Base-by-base conservation (phyloP, 2,329 filamentous ascomycete genomes). In the Colletotrichum orbiculare region DNA sequence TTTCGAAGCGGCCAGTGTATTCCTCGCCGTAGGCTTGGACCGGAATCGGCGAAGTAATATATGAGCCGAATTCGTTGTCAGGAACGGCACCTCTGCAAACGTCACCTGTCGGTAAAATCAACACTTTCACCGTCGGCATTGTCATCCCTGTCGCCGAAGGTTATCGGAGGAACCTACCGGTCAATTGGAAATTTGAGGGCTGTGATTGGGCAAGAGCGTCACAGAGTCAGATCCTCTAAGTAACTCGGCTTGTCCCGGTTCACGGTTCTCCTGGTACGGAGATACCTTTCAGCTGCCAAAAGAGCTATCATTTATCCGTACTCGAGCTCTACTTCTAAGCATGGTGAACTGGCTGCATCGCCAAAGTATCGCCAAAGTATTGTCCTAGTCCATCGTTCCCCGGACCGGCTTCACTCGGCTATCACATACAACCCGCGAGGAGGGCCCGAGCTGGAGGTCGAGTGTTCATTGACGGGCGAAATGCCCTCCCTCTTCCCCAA, bases 401-500 rank as follows among this genome's bases (percentile, higher is more conserved):
- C 39, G 17, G 6, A 50, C 53, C 67, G 67, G 55, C 62, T 68
- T 68, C 64, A 67, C 64, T 68, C 67, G 64, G 67, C 60, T 68
- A 68, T 68, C 54, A 63, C 33, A 47, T 53, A 17, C 52, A 50
- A 39, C 45, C 50, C 38, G 57, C 61, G 54, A 54, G 57, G 57
- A 62, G 58, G 62, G 56, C 46, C 62, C 57, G 57, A 56, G 62
- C 62, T 61, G 54, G 25, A 34, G 38, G 41, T 48, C 33, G 50
- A 47, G 52, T 54, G 52, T 55, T 25, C 62, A 65, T 50, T 50
- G 45, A 50, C 41, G 50, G 17, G 33, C 49, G 17, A 34, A 42
- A 41, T 12, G 17, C 17, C 13, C 37, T 6, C 47, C 47, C 50
- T 15, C 50, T 57, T 33, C 48, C 57, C 56, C 57, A 50, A 62